Conservation (phyloP, 2,329 filamentous ascomycete genomes). For the Pseudogymnoascus sp. region DNA sequence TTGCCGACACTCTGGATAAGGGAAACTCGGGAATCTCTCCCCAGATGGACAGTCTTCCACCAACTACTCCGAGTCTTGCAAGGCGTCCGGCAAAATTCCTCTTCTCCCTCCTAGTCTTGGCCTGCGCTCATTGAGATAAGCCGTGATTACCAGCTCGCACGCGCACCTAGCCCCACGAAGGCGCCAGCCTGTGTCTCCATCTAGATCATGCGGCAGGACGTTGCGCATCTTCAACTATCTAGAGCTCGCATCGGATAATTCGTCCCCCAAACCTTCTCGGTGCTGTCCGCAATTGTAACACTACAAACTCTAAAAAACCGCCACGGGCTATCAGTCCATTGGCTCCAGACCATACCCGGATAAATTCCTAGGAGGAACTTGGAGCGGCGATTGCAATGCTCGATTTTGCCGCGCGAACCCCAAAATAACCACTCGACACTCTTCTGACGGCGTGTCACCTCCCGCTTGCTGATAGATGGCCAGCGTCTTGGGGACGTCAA, state of each 20-base stretch:
- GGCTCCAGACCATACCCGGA: neutral
- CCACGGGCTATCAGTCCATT: neutral
- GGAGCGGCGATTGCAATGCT: constrained; percentile 4
- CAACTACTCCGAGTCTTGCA: constrained; percentile 1
- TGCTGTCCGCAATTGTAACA: neutral
- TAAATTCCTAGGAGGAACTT: neutral
- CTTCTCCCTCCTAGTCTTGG: neutral
- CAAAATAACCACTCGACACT: constrained; percentile 1
- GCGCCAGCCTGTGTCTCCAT: neutral
- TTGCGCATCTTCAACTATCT: neutral
- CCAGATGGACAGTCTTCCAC: constrained; percentile 4
- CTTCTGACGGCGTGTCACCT: constrained; percentile 4
- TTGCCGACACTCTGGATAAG: constrained; percentile 1
- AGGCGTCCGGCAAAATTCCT: constrained; percentile 5
- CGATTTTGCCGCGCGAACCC: neutral
- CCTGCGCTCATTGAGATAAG: neutral
- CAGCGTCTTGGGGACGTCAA: neutral
- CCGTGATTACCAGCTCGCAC: neutral
- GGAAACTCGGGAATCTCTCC: neutral
- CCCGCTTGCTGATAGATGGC: neutral
- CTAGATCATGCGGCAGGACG: neutral
- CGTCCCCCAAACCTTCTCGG: neutral
- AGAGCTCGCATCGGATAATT: constrained; percentile 1
- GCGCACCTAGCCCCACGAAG: neutral
- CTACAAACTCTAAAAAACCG: neutral